A percentile compares a stretch with the other conserved stretches of the same genome.
These are phyloP conservation scores for Vittaforma corneae DNA, from an alignment of 371 early-diverging fungal genomes.

Conservation along the genomic window DNA sequence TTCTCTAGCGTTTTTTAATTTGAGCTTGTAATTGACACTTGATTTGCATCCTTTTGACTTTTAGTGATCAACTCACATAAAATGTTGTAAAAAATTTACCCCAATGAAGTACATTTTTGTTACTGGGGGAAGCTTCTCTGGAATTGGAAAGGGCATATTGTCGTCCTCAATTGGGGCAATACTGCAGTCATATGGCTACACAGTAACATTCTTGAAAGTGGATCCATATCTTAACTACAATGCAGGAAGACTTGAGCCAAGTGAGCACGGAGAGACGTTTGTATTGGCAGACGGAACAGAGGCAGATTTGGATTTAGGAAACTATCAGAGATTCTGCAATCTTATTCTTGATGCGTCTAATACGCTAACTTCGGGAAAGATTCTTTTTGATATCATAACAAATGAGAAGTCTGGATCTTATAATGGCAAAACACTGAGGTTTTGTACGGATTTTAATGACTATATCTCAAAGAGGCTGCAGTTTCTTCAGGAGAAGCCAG, in stretches of 20 bases:
- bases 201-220: slow-evolving; percentile 93
- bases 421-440: slow-evolving; percentile 93
- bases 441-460: slow-evolving; percentile 90
- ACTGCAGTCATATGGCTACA: slow-evolving; percentile 78
- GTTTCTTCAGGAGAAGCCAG: slow-evolving; percentile 71
- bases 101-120: slow-evolving; percentile 74
- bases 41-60: no score
- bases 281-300: slow-evolving; percentile 96
- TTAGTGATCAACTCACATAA: no score
- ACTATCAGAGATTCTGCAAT: slow-evolving; percentile 93
- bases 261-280: slow-evolving; percentile 94
- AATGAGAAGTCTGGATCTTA: slow-evolving; percentile 82
- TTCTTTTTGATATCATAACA: slow-evolving; percentile 83
- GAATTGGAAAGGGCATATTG: slow-evolving; percentile 95
- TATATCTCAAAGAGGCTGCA: slow-evolving; percentile 90
- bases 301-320: slow-evolving; percentile 93
- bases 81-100: slow-evolving; percentile 24
- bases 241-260: slow-evolving; percentile 85
- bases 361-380: slow-evolving; percentile 95
- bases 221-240: slow-evolving; percentile 98
- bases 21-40: no score
- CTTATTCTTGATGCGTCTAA: slow-evolving; percentile 79
- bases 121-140: slow-evolving; percentile 92
- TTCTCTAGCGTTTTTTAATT: no score
- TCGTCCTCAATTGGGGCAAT: slow-evolving; percentile 87